phyloP scores from a whole-genome alignment of 1,139 yeast genomes.

The Diutina ranongensis region DNA sequence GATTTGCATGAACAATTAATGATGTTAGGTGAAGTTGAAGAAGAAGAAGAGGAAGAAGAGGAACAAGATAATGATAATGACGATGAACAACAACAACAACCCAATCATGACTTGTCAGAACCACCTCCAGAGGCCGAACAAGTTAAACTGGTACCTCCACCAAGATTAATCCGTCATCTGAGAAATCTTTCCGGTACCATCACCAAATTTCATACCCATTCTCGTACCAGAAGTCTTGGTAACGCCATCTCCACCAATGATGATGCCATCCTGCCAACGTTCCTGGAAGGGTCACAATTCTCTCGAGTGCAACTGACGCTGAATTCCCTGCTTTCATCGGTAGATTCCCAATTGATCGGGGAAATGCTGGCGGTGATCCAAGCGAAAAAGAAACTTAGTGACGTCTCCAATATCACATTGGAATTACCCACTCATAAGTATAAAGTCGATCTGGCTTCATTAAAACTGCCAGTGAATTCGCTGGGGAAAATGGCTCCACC shows the following conservation, averaged over 20 bases:
- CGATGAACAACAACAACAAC: background rate
- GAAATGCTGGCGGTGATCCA: conserved; percentile 4
- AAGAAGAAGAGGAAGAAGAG: background rate
- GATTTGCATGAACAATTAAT: conserved; percentile 2
- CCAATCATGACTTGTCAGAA: background rate
- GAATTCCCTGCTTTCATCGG: background rate
- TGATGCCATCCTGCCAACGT: background rate
- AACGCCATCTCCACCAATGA: background rate
- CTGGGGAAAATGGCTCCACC: background rate
- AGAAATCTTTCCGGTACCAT: conserved; percentile 1
- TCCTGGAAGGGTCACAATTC: background rate
- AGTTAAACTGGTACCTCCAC: background rate
- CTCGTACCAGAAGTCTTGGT: background rate
- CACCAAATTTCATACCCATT: background rate
- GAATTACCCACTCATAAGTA: conserved; percentile 33
- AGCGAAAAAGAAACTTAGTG: conserved; percentile 11
- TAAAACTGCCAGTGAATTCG: background rate
- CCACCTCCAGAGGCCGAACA: background rate
- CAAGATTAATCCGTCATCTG: background rate
- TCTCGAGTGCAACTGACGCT: conserved; percentile 1
- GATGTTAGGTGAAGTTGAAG: background rate
- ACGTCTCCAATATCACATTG: conserved; percentile 17
- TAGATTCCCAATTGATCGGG: background rate
- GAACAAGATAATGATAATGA: too few relatives aligned
- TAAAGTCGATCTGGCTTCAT: conserved; percentile 12